Conservation (phyloP, 192 early-diverging fungal species). For the Linnemannia elongata region DNA sequence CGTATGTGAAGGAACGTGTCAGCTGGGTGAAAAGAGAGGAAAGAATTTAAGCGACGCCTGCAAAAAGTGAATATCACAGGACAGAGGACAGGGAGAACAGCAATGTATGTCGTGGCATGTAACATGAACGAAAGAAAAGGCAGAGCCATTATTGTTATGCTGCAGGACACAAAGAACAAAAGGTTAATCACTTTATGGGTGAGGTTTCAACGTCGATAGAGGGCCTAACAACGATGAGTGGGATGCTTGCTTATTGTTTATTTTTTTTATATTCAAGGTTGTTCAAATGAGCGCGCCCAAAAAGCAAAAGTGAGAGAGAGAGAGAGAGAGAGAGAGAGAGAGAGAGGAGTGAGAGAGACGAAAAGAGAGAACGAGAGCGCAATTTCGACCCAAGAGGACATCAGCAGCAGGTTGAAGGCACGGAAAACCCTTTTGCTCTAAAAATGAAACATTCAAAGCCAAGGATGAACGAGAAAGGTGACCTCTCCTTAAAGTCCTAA, state of each 20-base stretch:
- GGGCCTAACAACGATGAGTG: not conserved
- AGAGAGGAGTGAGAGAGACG: no score
- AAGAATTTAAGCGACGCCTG: no score
- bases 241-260: not conserved
- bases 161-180: not conserved
- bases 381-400: no score
- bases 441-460: not conserved
- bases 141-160: not conserved
- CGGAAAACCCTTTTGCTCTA: not conserved
- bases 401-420: no score
- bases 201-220: no score
- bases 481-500: not conserved
- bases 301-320: not conserved
- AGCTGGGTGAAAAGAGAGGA: not conserved
- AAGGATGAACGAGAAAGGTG: not conserved
- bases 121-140: not conserved
- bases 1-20: not conserved
- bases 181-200: no score
- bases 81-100: not conserved
- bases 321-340: not conserved
- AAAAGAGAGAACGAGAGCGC: not conserved
- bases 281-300: constrained; percentile 1
- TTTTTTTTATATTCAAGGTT: not conserved
- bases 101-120: not conserved
- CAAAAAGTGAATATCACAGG: no score